Base-by-base conservation (phyloP, 2,329 filamentous ascomycete species). In the Phoma sp. region DNA sequence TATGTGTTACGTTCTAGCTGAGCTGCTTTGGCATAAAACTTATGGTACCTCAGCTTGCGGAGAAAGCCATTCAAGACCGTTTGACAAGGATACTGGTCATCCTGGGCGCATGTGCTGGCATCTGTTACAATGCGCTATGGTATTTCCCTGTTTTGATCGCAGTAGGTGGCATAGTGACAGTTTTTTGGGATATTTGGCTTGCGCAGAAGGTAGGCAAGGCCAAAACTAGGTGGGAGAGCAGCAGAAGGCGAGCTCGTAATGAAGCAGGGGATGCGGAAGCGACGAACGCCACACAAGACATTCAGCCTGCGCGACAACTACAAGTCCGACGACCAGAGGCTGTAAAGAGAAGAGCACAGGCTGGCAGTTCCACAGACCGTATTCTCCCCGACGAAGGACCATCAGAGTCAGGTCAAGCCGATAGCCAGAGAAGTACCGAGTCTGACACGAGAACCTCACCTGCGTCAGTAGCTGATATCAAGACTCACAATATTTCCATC, bases 81-180 rank as follows among this genome's bases (percentile, higher is more conserved):
- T 40, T 89, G 3, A 87, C 88, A 0, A 77, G 88, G 1, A 74
- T 87, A 0, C 61, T 91, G 1, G 84, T 92, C 0, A 87, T 90
- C 11, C 64, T 87, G 6, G 83, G 83, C 3, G 89, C 79, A 0
- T 79, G 82, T 7, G 87, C 87, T 0, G 89, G 88, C 0, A 74
- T 92, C 60, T 78, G 89, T 42, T 91, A 91, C 62, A 90, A 86
- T 42, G 84, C 87, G 0, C 73, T 92, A 0, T 92, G 89, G 89
- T 92, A 89, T 60, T 92, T 91, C 38, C 89, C 89, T 0, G 64
- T 84, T 0, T 67, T 92, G 4, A 87, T 91, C 73, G 61, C 82
- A 0, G 59, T 78, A 1, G 83, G 81, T 0, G 88, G 87, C 0
- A 10, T 80, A 1, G 70, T 73, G 0, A 83, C 84, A 0, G 69